Conservation (phyloP, 2,329 filamentous ascomycete genomes). For the Colletotrichum echinochloae region DNA sequence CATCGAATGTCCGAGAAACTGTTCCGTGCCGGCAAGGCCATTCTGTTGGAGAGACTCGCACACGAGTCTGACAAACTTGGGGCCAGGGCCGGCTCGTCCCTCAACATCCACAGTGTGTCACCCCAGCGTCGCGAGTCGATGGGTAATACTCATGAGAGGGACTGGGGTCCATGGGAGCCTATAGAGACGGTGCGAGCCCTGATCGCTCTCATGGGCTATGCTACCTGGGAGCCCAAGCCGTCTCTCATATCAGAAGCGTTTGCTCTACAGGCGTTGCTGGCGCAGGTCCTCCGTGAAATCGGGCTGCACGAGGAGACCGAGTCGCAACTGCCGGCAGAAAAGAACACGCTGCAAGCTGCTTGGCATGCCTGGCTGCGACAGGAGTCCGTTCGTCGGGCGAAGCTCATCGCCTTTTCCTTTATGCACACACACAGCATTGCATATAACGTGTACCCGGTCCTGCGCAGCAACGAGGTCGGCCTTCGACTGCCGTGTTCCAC, state of each 20-base stretch:
- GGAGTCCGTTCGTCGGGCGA: slow-evolving; percentile 51
- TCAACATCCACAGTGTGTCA: slow-evolving; percentile 40
- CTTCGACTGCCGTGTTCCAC: slow-evolving; percentile 52
- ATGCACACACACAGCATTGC: slow-evolving; percentile 54
- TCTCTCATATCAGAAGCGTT: slow-evolving; percentile 52
- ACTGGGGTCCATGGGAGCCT: slow-evolving; percentile 46
- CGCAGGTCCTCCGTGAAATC: slow-evolving; percentile 50
- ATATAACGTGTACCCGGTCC: slow-evolving; percentile 52
- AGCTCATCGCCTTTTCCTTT: slow-evolving; percentile 54
- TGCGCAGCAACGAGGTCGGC: slow-evolving; percentile 52
- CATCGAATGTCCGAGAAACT: slow-evolving; percentile 50
- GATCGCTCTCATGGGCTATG: slow-evolving; percentile 53
- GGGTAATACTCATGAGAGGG: slow-evolving; percentile 11
- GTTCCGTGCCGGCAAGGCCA: slow-evolving; percentile 49
- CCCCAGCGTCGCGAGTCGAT: slow-evolving; percentile 34
- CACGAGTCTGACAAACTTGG: slow-evolving; percentile 45
- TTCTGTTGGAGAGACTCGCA: slow-evolving; percentile 48
- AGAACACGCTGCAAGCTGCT: slow-evolving; percentile 28
- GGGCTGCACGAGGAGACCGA: slow-evolving; percentile 48
- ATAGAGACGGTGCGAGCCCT: slow-evolving; percentile 51
- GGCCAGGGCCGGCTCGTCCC: slow-evolving; percentile 44
- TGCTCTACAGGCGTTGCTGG: slow-evolving; percentile 49
- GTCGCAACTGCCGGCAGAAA: slow-evolving; percentile 3
- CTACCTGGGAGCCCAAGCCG: slow-evolving; percentile 52
- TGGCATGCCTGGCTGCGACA: slow-evolving; percentile 50